Conservation (phyloP, 2,329 filamentous ascomycete genomes). For the Sarocladiaceae sp. region DNA sequence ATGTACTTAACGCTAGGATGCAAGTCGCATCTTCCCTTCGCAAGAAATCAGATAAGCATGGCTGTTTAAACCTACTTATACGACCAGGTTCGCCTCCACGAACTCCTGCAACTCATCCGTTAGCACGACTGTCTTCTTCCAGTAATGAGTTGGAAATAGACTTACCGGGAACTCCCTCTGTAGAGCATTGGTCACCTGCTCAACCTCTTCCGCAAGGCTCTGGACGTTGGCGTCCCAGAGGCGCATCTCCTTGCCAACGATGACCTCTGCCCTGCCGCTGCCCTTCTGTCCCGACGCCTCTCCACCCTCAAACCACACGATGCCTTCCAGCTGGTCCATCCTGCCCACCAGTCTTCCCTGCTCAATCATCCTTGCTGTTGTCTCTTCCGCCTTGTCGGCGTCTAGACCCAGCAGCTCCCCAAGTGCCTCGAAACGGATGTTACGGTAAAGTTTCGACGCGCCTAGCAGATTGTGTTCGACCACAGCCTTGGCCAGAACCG, state of each 20-base stretch:
- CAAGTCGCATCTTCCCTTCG: constrained; percentile 16
- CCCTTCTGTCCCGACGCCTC: constrained; percentile 64
- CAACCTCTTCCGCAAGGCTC: constrained; percentile 80
- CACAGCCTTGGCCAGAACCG: constrained; percentile 86
- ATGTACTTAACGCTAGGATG: neutral
- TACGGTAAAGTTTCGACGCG: constrained; percentile 71
- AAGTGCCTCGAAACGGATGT: constrained; percentile 70
- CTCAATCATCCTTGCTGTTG: constrained; percentile 92
- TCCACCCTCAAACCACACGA: constrained; percentile 78
- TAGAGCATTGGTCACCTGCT: constrained; percentile 75
- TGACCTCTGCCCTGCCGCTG: constrained; percentile 56
- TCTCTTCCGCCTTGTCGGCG: constrained; percentile 77
- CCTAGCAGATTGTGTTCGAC: constrained; percentile 93
- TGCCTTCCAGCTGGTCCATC: constrained; percentile 87
- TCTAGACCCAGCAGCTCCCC: constrained; percentile 72
- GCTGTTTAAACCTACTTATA: too few relatives aligned
- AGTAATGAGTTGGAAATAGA: constrained; percentile 10
- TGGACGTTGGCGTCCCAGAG: constrained; percentile 89
- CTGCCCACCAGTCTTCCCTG: constrained; percentile 80
- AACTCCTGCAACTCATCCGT: constrained; percentile 38
- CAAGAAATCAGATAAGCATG: too few relatives aligned
- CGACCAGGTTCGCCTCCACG: constrained; percentile 46
- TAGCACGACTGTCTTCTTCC: too few relatives aligned
- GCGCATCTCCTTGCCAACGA: constrained; percentile 65
- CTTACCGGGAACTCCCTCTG: constrained; percentile 70